A percentile compares a stretch with the other conserved stretches of the same genome.
phyloP scores from a whole-genome alignment of 1,284 basidiomycete genomes.

The Pseudozyma pruni region DNA sequence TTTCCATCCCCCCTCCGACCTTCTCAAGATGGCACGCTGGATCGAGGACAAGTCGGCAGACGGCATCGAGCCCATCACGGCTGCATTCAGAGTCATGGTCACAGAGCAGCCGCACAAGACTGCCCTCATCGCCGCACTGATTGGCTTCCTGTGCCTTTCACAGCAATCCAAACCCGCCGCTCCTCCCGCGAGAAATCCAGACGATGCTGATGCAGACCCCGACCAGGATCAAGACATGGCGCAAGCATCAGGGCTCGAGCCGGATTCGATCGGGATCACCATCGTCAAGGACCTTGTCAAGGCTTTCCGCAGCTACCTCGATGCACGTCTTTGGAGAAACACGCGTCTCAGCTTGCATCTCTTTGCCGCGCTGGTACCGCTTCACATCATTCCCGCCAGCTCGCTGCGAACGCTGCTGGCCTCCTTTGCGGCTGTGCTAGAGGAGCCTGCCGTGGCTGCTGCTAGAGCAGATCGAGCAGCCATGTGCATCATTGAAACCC shows the following conservation, averaged over 20 bases:
- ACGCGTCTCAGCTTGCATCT: conserved; percentile 59
- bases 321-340: conserved; percentile 64
- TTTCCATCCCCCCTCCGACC: conserved; percentile 53
- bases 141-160: conserved; percentile 59
- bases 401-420: conserved; percentile 82
- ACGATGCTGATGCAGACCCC: conserved; percentile 4
- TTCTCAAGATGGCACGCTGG: conserved; percentile 59
- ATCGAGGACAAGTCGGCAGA: conserved; percentile 50
- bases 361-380: conserved; percentile 70
- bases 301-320: conserved; percentile 60
- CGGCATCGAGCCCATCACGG: conserved; percentile 43
- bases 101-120: conserved; percentile 61
- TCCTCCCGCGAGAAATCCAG: background rate
- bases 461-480: conserved; percentile 85
- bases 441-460: conserved; percentile 88
- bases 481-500: conserved; percentile 84
- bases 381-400: conserved; percentile 76
- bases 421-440: conserved; percentile 83
- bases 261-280: conserved; percentile 47
- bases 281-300: conserved; percentile 62
- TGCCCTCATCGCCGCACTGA: conserved; percentile 58
- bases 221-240: conserved; percentile 9
- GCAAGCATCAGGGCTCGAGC: background rate
- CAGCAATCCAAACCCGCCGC: conserved; percentile 23
- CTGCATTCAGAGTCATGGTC: conserved; percentile 58